Evolutionary conservation across 257 asterid genomes (phyloP).

Genomic region (Henckelia pumila): DNA sequence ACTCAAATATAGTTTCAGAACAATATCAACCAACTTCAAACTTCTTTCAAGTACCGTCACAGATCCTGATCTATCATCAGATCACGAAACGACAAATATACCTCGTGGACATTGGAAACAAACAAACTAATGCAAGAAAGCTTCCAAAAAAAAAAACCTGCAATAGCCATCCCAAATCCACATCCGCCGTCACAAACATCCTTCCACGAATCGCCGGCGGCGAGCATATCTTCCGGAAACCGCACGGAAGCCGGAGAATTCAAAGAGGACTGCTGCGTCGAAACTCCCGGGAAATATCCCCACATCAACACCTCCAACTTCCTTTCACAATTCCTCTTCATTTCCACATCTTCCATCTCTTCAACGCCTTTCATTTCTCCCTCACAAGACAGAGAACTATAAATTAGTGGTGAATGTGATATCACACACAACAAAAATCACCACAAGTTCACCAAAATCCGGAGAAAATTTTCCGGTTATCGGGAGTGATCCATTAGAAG

Average conservation of each 20-base stretch:
- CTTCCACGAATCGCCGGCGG: slow-evolving; percentile 54
- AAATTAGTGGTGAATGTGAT: background rate
- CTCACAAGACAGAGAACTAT: background rate
- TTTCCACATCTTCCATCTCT: slow-evolving; percentile 22
- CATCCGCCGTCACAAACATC: slow-evolving; percentile 80
- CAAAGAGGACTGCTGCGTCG: slow-evolving; percentile 45
- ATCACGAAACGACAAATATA: background rate
- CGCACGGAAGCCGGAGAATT: slow-evolving; percentile 41
- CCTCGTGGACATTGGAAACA: background rate
- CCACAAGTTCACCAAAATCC: no score
- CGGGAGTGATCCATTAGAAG: background rate
- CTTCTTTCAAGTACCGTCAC: background rate
- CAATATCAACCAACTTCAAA: background rate
- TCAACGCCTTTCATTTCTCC: slow-evolving; percentile 41
- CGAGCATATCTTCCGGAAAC: slow-evolving; percentile 34
- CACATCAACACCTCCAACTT: slow-evolving; percentile 58
- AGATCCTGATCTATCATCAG: background rate
- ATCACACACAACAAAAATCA: background rate
- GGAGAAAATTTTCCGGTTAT: no score
- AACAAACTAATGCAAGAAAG: slow-evolving; percentile 6
- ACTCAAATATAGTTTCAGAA: background rate
- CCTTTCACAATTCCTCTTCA: slow-evolving; percentile 22
- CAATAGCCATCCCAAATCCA: slow-evolving; percentile 72
- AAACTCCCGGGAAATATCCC: slow-evolving; percentile 71
- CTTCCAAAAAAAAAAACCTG: slow-evolving; percentile 37